phyloP scores from a whole-genome alignment of 495 filamentous ascomycete species.

The Sporormia fimetaria region DNA sequence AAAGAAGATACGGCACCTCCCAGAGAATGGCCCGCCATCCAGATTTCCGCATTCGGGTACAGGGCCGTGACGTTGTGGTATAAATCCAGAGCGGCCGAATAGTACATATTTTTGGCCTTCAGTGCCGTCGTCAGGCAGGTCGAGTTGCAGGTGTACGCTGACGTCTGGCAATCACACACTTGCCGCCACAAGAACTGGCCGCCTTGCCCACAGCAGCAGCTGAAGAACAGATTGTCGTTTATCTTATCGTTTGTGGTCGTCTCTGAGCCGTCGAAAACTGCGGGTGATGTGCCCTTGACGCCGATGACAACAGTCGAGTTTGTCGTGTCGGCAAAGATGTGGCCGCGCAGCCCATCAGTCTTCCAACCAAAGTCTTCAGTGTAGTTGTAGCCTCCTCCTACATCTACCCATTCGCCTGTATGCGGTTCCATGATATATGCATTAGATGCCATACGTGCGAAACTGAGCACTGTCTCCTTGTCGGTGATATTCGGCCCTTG shows the following conservation, averaged over 20 bases:
- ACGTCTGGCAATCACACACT: conserved; percentile 80
- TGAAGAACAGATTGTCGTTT: conserved; percentile 96
- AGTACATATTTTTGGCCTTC: conserved; percentile 76
- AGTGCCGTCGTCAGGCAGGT: conserved; percentile 72
- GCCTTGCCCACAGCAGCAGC: conserved; percentile 92
- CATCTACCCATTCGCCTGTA: conserved; percentile 71
- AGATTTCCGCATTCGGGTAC: conserved; percentile 77
- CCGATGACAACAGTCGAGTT: conserved; percentile 86
- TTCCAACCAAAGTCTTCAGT: conserved; percentile 84
- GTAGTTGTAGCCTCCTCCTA: conserved; percentile 63
- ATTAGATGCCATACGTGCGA: conserved; percentile 78
- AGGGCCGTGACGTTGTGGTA: conserved; percentile 84
- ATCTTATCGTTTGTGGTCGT: conserved; percentile 95
- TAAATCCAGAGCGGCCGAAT: conserved; percentile 71
- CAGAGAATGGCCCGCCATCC: conserved; percentile 82
- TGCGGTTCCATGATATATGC: conserved; percentile 69
- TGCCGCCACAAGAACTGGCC: conserved; percentile 74
- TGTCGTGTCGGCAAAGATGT: conserved; percentile 75
- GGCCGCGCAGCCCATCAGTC: conserved; percentile 75
- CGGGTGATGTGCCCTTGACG: conserved; percentile 79
- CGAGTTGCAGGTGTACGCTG: conserved; percentile 77
- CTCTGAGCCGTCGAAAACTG: conserved; percentile 87
- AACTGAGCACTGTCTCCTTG: conserved; percentile 68
- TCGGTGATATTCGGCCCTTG: conserved; percentile 72
- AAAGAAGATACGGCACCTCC: conserved; percentile 78